Evolutionary conservation across 2,329 filamentous ascomycete species (phyloP).

Genomic region (Macroventuria anomochaeta): DNA sequence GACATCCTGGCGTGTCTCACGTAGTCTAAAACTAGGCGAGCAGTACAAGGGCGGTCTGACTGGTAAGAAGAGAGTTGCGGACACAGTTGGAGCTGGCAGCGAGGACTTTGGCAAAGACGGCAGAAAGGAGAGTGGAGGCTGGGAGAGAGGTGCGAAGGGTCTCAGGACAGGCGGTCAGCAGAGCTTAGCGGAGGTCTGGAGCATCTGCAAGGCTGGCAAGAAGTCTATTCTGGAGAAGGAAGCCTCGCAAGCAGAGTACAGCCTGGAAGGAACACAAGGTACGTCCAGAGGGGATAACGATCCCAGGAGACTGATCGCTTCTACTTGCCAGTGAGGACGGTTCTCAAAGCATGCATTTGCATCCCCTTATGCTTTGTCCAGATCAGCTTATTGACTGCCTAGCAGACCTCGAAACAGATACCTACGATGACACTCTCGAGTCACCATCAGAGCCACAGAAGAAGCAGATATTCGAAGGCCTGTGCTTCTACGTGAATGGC

Average conservation of each 20-base stretch:
- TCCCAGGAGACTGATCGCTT: background rate
- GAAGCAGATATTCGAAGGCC: slow-evolving; percentile 68
- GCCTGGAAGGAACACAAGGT: slow-evolving; percentile 8
- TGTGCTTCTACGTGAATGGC: slow-evolving; percentile 86
- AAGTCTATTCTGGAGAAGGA: slow-evolving; percentile 16
- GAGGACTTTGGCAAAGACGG: slow-evolving; percentile 60
- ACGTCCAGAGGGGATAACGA: background rate
- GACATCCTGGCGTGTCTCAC: slow-evolving; percentile 74
- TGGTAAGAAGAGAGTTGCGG: slow-evolving; percentile 65
- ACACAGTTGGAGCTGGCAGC: slow-evolving; percentile 70
- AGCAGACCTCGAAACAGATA: background rate
- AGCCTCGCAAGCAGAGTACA: background rate
- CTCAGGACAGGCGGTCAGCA: slow-evolving; percentile 56
- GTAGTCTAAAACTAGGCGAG: slow-evolving; percentile 70
- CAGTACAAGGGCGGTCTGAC: slow-evolving; percentile 69
- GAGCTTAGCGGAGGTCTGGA: slow-evolving; percentile 40
- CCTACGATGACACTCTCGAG: background rate
- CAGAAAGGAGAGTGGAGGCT: slow-evolving; percentile 60
- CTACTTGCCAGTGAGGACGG: background rate
- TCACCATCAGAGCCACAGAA: slow-evolving; percentile 15
- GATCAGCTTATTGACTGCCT: background rate
- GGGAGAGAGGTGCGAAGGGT: slow-evolving; percentile 55
- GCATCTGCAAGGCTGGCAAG: slow-evolving; percentile 25
- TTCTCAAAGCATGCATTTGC: background rate
- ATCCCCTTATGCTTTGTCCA: background rate